Base-by-base conservation (phyloP, 2,329 filamentous ascomycete species). In the Helminthosporium solani region DNA sequence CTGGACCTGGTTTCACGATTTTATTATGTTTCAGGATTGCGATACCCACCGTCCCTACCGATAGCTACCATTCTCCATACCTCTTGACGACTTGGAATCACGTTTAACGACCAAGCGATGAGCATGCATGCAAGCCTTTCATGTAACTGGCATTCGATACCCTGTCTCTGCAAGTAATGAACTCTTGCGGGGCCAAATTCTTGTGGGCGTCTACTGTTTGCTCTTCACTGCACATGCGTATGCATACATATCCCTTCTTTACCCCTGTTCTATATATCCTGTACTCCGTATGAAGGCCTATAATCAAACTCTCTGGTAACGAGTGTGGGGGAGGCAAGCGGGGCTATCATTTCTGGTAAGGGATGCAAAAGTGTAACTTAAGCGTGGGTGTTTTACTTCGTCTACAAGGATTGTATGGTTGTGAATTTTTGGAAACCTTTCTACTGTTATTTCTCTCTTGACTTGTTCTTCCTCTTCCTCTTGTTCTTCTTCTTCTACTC, bases 1-100 rank as follows among this genome's bases (percentile, higher is more conserved):
- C 49, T 52, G 19, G 40, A 28, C 36, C 50, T 44, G 48, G 60
- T 63, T 60, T 61, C 57, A 60, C 41, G 31, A 35, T 43, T 34
- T 33, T 52, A 50, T 47, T 50, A 54, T 43, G 61, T 61, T 60
- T 60, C 60, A 61, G 56, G 56, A 33, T 44, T 27, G 38, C 37
- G 35, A 33, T 42, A 3, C 27, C 25, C 39, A 42, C 42, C 30
- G 47, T 44, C 36, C 14, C 21, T 44, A 40, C 18, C 40, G 16
- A 36, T 31, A 23, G 19, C 25, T 27, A 33, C 44, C 40, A 7
- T 37, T 18, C n/a, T 20, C 27, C 33, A 30, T 14, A 37, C 27
- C 7, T 34, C 35, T 40, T 15, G n/a, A 35, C 28, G 37, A 27
- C 31, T 33, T 40, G 27, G 20, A 9, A 36, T 15, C 27, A 30